Base-by-base conservation (phyloP, 2,329 filamentous ascomycete species). In the Gaeumannomyces tritici region DNA sequence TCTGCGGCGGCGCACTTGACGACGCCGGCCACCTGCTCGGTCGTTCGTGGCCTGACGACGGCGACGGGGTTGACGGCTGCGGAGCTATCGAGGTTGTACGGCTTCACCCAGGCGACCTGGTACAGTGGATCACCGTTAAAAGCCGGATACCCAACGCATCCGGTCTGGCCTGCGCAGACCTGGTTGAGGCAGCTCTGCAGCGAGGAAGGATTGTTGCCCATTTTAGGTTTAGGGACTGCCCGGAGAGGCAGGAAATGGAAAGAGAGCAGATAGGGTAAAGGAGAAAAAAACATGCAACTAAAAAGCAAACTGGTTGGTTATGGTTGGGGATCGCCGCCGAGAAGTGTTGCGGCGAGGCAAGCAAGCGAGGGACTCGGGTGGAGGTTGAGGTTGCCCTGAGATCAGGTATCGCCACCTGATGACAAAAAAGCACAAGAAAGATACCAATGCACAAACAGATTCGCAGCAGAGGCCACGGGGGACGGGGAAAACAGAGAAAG, bases 1-100 rank as follows among this genome's bases (percentile, higher is more conserved):
- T 76, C 74, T 28, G 77, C 65, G 2, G 70, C 74, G 6, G 85
- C 86, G 68, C 85, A 88, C 60, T 80, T 79, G 54, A 89, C 77
- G 18, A 84, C 80, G 26, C 73, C 79, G 1, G 83, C 77, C 2
- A 88, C 80, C 62, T 88, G 82, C 27, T 80, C 71, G 13, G 78
- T 74, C 0, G 74, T 82, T 6, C 74, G 72, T 0, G 85, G 85
- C 9, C 83, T 75, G 3, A 85, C 78, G 24, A 88, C 82, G 13
- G 83, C 84, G 11, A 77, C 73, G 0, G 85, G 86, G 7, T 72
- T 78, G 28, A 83, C 76, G 2, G 73, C 69, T 24, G 79, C 69
- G 51, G 64, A 60, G 18, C 28, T 28, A 51, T 79, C 80, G 62
- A 83, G 76, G 63, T 85, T 85, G 71, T 80, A 84, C 1, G 77